Evolutionary conservation across 78 protist species (phyloP), one percentile per base, ranked within the genome.

Genomic region (Speleostelium caveatum): DNA sequence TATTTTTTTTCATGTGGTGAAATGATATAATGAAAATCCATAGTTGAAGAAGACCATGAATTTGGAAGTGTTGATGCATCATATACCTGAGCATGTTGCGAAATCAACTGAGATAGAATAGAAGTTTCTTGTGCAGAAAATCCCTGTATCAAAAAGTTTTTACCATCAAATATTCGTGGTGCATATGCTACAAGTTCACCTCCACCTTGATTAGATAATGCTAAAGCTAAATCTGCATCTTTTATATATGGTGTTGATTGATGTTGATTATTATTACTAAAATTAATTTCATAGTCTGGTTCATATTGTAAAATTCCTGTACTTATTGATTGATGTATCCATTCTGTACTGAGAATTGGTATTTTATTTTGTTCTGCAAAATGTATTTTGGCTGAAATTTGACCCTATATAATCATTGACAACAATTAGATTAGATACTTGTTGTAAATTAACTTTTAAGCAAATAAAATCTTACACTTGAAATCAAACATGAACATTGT

Each of bases 1-100:
- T 14, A 5, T 19, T 22, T 58, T 19, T 68, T 68, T 42, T 51
- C 75, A 42, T 68, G 75, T 68, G 75, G 75, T 17, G 49, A 55
- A 24, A 68, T 42, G 42, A 68, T 68, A 28, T 68, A 68, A 42
- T 68, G 38, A 28, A 68, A 3, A 26, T 42, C 35, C 41, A 68
- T n/a, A 19, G 59, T 24, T 38, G 75, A 32, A n/a, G 75, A 28
- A 24, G 61, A 32, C 75, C 75, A 68, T 38, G 26, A 24, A 42
- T 32, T 42, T 3, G 75, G 58, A 19, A 68, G 38, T 3, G n/a
- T n/a, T 22, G n/a, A n/a, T 68, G 22, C 24, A 68, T 68, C 59
- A 2, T 42, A 28, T 26, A 68, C 75, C 22, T 26, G 10, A n/a
- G 75, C 59, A 42, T 24, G 42, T 0, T 0, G 2, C 28, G 10